Evolutionary conservation across 2,329 filamentous ascomycete species (phyloP), one percentile per base, ranked within the genome.

Genomic region (Proliferodiscus dingleyae): DNA sequence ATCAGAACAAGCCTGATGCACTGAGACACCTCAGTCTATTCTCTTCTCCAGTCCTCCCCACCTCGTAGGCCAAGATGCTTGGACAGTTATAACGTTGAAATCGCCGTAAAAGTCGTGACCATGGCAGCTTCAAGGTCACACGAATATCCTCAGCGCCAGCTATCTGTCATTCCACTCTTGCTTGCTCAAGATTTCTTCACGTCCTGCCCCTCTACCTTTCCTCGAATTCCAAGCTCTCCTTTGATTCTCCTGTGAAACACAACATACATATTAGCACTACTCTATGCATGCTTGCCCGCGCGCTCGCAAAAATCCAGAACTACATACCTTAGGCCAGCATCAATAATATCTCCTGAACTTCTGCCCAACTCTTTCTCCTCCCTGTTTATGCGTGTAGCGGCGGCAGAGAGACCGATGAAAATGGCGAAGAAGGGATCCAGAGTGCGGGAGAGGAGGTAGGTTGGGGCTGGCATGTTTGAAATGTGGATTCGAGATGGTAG

Each of bases 391-490:
- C 75, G 70, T 16, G 73, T 62, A 18, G 68, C 61, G 10, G 75
- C 71, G n/a, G 76, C 73, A 7, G 71, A 68, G 8, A 71, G 59
- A 38, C 76, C 76, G 56, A 79, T 75, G 50, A 68, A 61, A 29
- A 72, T 46, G 19, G 75, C 75, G 55, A 80, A 80, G 47, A 79
- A 44, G 24, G 76, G 76, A 56, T 80, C 76, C 5, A 66, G 68
- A 49, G 71, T 52, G 59, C 73, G 76, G 37, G 60, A 62, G 21
- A 63, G 61, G 24, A 63, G 47, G 45, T 64, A 51, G 2, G 53
- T 45, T 44, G 62, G 55, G 29, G 61, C 37, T 41, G 61, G 54
- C 62, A 64, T 64, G 18, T 46, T 57, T 32, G 13, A 40, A 19
- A 22, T 6, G 4, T 45, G 40, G 42, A 16, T 16, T 32, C n/a